These are phyloP conservation scores for Saturnispora sanitii DNA, from an alignment of 805 yeast genomes.

Conservation along the genomic window DNA sequence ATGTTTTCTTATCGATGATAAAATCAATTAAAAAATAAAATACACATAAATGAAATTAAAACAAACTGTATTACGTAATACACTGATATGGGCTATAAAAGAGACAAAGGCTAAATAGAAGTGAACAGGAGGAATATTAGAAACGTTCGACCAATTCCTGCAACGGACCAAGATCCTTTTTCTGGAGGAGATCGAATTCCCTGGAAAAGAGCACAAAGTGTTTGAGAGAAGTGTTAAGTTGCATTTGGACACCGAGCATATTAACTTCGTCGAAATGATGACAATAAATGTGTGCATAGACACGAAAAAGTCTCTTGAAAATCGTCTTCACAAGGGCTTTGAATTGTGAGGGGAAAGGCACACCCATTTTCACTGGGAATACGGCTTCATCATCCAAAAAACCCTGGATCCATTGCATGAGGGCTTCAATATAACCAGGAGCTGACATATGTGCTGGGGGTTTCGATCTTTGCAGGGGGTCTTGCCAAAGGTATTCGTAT, in stretches of 20 bases:
- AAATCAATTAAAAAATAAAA: no score
- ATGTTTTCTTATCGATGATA: background rate
- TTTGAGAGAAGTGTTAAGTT: constrained; percentile 86
- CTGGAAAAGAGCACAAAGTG: constrained; percentile 83
- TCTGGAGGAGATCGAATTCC: constrained; percentile 69
- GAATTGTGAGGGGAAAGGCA: constrained; percentile 85
- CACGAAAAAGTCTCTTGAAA: constrained; percentile 82
- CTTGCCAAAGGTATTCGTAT: constrained; percentile 96
- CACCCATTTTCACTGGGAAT: constrained; percentile 84
- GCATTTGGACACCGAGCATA: constrained; percentile 86
- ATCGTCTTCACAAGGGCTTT: constrained; percentile 72
- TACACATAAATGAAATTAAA: no score
- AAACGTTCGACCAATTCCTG: constrained; percentile 70
- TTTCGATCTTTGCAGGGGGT: constrained; percentile 43
- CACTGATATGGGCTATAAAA: background rate
- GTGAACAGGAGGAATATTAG: background rate
- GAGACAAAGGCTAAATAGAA: background rate
- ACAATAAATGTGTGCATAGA: constrained; percentile 95
- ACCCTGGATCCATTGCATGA: constrained; percentile 94
- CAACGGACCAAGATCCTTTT: constrained; percentile 86
- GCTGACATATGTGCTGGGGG: constrained; percentile 86
- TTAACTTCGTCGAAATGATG: constrained; percentile 95
- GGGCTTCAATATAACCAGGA: constrained; percentile 86
- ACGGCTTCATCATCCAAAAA: constrained; percentile 82
- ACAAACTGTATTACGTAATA: no score